Evolutionary conservation across 495 filamentous ascomycete genomes (phyloP).

Genomic region (Aspergillus haitiensis): DNA sequence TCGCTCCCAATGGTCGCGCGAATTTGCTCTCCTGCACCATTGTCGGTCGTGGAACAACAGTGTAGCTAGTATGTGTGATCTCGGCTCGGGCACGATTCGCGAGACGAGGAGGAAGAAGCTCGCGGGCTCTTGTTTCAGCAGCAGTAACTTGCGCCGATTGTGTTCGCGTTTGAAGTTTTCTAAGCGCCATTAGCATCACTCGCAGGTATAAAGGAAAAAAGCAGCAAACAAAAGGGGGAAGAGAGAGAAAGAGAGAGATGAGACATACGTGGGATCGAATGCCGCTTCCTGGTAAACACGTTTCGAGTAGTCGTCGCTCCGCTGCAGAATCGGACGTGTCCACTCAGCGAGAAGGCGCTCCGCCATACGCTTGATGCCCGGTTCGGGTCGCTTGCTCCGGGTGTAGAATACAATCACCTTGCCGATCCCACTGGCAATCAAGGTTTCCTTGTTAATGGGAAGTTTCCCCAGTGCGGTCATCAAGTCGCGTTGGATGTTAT

Average conservation of each 20-base stretch:
- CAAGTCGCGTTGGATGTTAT: constrained; percentile 94
- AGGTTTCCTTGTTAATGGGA: constrained; percentile 82
- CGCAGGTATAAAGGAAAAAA: background rate
- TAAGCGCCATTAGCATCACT: constrained; percentile 19
- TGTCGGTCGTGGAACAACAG: constrained; percentile 69
- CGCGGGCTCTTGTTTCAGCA: constrained; percentile 66
- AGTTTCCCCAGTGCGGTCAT: constrained; percentile 77
- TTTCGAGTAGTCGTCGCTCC: constrained; percentile 89
- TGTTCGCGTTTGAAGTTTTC: constrained; percentile 49
- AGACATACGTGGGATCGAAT: constrained; percentile 57
- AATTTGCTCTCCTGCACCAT: constrained; percentile 51
- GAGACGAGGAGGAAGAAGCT: constrained; percentile 66
- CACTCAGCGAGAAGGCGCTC: constrained; percentile 90
- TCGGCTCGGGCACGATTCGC: constrained; percentile 72
- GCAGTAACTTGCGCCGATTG: constrained; percentile 53
- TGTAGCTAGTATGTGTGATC: constrained; percentile 73
- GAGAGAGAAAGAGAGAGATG: background rate
- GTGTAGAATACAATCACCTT: constrained; percentile 97
- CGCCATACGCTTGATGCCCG: constrained; percentile 86
- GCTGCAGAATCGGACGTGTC: constrained; percentile 93
- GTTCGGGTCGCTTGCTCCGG: constrained; percentile 82
- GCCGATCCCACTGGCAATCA: constrained; percentile 89
- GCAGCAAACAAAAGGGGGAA: background rate
- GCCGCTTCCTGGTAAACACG: constrained; percentile 57
- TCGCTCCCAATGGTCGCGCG: constrained; percentile 66